These are phyloP conservation scores for Arthrobotrys pseudoclavata DNA, from an alignment of 2,329 filamentous ascomycete species.

Conservation along the genomic window DNA sequence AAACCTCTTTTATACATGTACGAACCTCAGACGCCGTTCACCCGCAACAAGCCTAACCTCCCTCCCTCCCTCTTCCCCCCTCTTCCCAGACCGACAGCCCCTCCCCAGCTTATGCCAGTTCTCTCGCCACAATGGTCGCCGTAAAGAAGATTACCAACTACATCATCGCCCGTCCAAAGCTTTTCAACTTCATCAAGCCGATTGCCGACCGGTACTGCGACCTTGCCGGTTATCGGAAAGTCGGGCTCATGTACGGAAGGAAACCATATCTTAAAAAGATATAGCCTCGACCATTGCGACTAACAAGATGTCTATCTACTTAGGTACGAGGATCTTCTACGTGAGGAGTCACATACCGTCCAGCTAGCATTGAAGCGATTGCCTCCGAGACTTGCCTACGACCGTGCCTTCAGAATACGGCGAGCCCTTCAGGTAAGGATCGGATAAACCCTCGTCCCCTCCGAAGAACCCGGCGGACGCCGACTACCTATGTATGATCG, in stretches of 20 bases:
- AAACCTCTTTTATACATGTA: constrained; percentile 22
- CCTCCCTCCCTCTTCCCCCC: constrained; percentile 2
- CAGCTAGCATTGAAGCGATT: constrained; percentile 92
- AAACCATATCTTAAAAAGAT: neutral
- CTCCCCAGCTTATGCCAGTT: constrained; percentile 6
- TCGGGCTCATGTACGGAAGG: constrained; percentile 82
- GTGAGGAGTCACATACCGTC: constrained; percentile 89
- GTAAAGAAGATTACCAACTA: constrained; percentile 72
- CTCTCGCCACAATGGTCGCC: constrained; percentile 34
- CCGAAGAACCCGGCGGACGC: neutral
- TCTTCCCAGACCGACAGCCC: constrained; percentile 9
- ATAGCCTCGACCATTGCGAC: neutral
- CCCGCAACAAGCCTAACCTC: constrained; percentile 4
- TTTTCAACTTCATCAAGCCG: constrained; percentile 82
- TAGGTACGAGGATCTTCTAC: constrained; percentile 93
- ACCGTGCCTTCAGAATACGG: constrained; percentile 97
- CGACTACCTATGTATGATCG: neutral
- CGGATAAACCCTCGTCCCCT: neutral
- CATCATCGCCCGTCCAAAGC: constrained; percentile 87
- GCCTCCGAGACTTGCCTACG: constrained; percentile 89
- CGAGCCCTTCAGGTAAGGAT: constrained; percentile 85
- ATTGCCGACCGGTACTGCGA: constrained; percentile 89
- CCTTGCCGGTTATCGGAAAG: constrained; percentile 90
- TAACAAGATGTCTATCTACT: constrained; percentile 54
- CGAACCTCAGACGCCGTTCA: constrained; percentile 21